Conservation (phyloP, 805 yeast species). For the Pachysolen tannophilus region DNA sequence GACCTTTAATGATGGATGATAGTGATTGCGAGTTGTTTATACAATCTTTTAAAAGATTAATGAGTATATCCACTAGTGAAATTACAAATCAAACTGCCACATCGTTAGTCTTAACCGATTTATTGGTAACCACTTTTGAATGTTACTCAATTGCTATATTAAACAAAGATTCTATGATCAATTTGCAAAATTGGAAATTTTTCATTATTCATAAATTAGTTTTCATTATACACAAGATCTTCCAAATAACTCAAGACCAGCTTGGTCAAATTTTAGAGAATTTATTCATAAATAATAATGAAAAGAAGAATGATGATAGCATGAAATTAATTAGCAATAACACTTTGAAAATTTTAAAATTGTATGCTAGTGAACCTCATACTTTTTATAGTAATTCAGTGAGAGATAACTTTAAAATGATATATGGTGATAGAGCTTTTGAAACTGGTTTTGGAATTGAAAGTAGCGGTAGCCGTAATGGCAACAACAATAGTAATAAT, state of each 20-base stretch:
- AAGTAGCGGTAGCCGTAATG: too few relatives aligned
- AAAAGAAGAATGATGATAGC: too few relatives aligned
- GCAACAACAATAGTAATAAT: not conserved
- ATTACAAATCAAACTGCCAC: constrained; percentile 1
- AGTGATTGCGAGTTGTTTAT: not conserved
- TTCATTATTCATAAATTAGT: constrained; percentile 6
- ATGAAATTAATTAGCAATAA: not conserved
- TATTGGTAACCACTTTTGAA: constrained; percentile 6
- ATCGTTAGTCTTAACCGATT: constrained; percentile 3
- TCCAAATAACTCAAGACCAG: constrained; percentile 5
- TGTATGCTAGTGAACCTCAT: not conserved
- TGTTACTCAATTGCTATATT: constrained; percentile 1
- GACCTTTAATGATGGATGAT: constrained; percentile 1
- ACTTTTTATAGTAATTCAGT: not conserved
- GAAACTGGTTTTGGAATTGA: too few relatives aligned
- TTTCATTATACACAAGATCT: constrained; percentile 1
- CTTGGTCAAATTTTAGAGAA: constrained; percentile 5
- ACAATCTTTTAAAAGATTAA: constrained; percentile 4
- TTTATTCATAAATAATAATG: not conserved
- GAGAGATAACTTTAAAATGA: not conserved
- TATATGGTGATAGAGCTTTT: not conserved
- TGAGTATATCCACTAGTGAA: constrained; percentile 2
- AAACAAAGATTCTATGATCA: not conserved
- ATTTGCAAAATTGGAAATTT: constrained; percentile 4
- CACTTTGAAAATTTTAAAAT: constrained; percentile 1